A percentile compares a stretch with the other conserved stretches of the same genome.
These are phyloP conservation scores for Boletus sp. DNA, from an alignment of 1,284 basidiomycete species.

Conservation along the genomic window DNA sequence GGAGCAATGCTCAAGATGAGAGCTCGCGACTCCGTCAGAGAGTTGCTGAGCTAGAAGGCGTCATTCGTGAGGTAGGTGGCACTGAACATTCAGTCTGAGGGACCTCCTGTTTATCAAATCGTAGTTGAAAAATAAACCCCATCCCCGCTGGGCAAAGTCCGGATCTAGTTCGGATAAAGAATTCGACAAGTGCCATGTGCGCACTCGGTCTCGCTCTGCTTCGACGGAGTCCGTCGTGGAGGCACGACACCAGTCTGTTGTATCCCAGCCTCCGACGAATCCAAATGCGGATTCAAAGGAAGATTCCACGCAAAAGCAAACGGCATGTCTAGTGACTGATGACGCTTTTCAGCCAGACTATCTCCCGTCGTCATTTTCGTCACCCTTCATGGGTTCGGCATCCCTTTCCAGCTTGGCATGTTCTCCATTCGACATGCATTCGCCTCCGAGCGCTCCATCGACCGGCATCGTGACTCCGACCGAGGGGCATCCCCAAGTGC, in stretches of 20 bases:
- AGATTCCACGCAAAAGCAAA: slow-evolving; percentile 4
- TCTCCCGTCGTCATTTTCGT: slow-evolving; percentile 13
- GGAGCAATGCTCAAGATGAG: slow-evolving; percentile 54
- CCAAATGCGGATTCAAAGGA: slow-evolving; percentile 5
- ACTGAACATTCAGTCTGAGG: neutral
- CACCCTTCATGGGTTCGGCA: slow-evolving; percentile 9
- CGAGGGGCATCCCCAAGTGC: slow-evolving; percentile 35
- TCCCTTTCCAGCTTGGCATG: slow-evolving; percentile 9
- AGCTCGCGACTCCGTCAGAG: slow-evolving; percentile 63
- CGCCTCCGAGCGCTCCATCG: slow-evolving; percentile 40
- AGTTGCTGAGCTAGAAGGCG: slow-evolving; percentile 79
- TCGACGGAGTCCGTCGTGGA: slow-evolving; percentile 14
- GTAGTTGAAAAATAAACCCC: slow-evolving; percentile 67
- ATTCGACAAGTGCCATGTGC: slow-evolving; percentile 27
- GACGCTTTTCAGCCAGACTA: slow-evolving; percentile 11
- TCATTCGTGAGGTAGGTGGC: slow-evolving; percentile 65
- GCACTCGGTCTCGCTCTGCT: slow-evolving; percentile 17
- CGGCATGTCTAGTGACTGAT: neutral
- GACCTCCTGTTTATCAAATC: slow-evolving; percentile 4
- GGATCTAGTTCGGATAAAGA: slow-evolving; percentile 25
- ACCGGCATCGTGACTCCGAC: slow-evolving; percentile 41
- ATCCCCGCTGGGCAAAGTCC: slow-evolving; percentile 57
- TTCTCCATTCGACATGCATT: slow-evolving; percentile 31
- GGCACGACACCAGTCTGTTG: slow-evolving; percentile 2
- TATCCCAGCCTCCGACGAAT: slow-evolving; percentile 1